Evolutionary conservation across 2,329 filamentous ascomycete genomes (phyloP), one percentile per base, ranked within the genome.

Genomic region (Xylaria sp.): DNA sequence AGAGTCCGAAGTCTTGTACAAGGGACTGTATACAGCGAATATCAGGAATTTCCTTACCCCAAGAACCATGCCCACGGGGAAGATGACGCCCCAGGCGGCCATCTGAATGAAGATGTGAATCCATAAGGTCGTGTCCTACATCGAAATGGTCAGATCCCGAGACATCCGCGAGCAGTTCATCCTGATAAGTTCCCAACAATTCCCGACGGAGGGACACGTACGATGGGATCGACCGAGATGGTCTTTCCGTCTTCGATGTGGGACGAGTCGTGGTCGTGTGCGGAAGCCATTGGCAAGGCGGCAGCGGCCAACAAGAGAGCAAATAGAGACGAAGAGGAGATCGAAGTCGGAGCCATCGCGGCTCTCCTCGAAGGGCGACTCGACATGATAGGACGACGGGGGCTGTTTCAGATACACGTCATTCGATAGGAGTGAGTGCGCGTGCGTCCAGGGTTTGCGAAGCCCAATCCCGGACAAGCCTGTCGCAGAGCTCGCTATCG

Each of bases 1-100:
- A 69, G 69, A 70, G 66, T 37, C 10, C 3, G 28, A 34, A 25
- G 32, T 25, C 18, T 55, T 46, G 37, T 37, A 37, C 69, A 65
- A 61, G 32, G 28, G 20, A 10, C 34, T 9, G 34, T 8, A 37
- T 10, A 10, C 10, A 8, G 34, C 10, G 57, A 71, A 57, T 57
- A 64, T 66, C 50, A 39, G 58, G 62, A 55, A 48, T 23, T 39
- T 52, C 83, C 91, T 76, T 88, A 96, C 93, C 68, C 95, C 95
- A 20, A 98, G 85, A 51, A 98, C 94, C 95, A 99, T 98, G 75
- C 96, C 96, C 18, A 93, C 86, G 12, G 96, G 96, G 77, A 97
- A 98, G 68, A 98, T 88, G 74, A 99, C 86, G 70, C 96, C 96
- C 85, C 97, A 98, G 67, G 94, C 90, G 68, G 96, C 78, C 80